These are phyloP conservation scores for Xylariales sp. DNA, from an alignment of 2,329 filamentous ascomycete genomes.

Conservation along the genomic window DNA sequence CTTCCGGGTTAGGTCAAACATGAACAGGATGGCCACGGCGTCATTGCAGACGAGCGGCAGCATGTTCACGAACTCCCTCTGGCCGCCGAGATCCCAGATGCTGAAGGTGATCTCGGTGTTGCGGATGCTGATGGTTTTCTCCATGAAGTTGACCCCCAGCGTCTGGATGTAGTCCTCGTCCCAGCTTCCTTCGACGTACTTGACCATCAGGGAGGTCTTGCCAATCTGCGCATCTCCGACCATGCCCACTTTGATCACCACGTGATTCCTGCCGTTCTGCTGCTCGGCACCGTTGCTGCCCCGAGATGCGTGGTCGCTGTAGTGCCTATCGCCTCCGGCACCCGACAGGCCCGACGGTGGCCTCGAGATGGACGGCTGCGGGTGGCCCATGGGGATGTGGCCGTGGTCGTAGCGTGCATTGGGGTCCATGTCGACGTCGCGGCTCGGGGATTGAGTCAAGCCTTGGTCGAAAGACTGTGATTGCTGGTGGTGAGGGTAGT, in stretches of 20 bases:
- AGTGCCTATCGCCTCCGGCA: constrained; percentile 31
- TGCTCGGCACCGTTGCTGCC: constrained; percentile 32
- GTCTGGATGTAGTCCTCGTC: constrained; percentile 99
- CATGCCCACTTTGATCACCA: constrained; percentile 99
- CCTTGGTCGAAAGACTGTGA: constrained; percentile 44
- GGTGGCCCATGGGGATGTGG: constrained; percentile 35
- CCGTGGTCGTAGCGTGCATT: constrained; percentile 42
- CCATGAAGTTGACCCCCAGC: constrained; percentile 98
- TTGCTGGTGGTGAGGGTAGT: constrained; percentile 29
- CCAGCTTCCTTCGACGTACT: constrained; percentile 99
- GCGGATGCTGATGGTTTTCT: constrained; percentile 98
- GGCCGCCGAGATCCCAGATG: constrained; percentile 97
- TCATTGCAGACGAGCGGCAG: constrained; percentile 98
- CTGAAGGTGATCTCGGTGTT: constrained; percentile 99
- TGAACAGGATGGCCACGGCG: constrained; percentile 96
- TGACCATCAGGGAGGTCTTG: constrained; percentile 99
- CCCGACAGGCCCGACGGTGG: constrained; percentile 52
- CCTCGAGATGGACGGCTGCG: constrained; percentile 42
- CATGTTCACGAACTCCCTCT: constrained; percentile 99
- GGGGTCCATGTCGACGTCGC: constrained; percentile 31
- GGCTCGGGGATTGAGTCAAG: constrained; percentile 18
- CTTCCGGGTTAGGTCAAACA: constrained; percentile 98
- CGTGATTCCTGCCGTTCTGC: constrained; percentile 58
- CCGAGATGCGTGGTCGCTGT: constrained; percentile 40
- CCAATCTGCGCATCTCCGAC: constrained; percentile 98